Evolutionary conservation across 495 filamentous ascomycete species (phyloP).

Genomic region (Lepraria neglecta): DNA sequence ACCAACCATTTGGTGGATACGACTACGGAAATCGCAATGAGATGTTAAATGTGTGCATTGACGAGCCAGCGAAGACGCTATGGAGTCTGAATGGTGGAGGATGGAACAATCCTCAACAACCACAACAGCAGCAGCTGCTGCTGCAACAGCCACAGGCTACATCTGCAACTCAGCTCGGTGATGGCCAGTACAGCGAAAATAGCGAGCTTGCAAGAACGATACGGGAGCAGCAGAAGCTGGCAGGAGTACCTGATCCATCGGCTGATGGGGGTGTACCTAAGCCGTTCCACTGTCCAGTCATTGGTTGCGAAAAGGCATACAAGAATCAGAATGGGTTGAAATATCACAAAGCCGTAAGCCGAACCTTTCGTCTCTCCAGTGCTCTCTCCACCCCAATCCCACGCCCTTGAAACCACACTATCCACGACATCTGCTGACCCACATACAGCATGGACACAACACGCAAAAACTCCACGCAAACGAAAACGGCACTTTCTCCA

Average conservation of each 20-base stretch:
- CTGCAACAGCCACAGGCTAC: conserved; percentile 58
- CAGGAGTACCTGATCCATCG: conserved; percentile 53
- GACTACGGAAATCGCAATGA: conserved; percentile 44
- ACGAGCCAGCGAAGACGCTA: conserved; percentile 89
- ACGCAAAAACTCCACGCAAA: conserved; percentile 95
- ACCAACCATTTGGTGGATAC: conserved; percentile 12
- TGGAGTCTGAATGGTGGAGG: conserved; percentile 81
- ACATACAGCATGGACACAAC: conserved; percentile 78
- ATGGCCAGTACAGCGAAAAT: conserved; percentile 67
- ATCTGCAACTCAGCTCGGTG: conserved; percentile 49
- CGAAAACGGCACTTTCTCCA: conserved; percentile 92
- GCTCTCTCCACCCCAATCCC: background rate
- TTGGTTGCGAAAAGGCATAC: conserved; percentile 98
- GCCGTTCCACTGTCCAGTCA: conserved; percentile 94
- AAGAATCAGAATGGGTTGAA: conserved; percentile 99
- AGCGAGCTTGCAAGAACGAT: conserved; percentile 64
- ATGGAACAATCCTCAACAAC: conserved; percentile 52
- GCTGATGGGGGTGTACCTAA: conserved; percentile 69
- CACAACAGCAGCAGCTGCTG: conserved; percentile 53
- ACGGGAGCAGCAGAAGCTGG: conserved; percentile 67
- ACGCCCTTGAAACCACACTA: too few relatives aligned
- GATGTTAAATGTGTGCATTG: conserved; percentile 74
- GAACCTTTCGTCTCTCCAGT: conserved; percentile 8
- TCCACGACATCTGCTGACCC: conserved; percentile 5
- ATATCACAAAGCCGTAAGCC: conserved; percentile 65